A percentile compares a stretch with the other conserved stretches of the same genome.
Evolutionary conservation across 148 eudicot genomes (phyloP).

Genomic region (Nepenthes mirabilis): DNA sequence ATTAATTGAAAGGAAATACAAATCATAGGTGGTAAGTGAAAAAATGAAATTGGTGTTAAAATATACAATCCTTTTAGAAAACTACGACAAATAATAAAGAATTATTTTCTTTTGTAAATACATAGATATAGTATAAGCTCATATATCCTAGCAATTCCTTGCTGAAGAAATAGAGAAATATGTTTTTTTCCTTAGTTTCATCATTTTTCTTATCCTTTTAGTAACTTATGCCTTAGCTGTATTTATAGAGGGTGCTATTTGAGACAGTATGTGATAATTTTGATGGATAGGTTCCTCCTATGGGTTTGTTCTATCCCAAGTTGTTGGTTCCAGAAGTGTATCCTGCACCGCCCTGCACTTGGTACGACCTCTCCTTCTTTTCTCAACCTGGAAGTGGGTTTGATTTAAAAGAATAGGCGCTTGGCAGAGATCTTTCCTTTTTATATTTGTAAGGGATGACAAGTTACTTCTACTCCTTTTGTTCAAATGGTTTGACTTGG

Average conservation of each 20-base stretch:
- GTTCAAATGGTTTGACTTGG: conserved; percentile 1
- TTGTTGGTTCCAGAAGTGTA: conserved; percentile 92
- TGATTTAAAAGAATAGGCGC: neutral
- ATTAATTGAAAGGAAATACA: too few species aligned
- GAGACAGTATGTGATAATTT: conserved; percentile 6
- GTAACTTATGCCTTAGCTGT: too few species aligned
- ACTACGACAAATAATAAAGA: too few species aligned
- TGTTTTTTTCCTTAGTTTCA: too few species aligned
- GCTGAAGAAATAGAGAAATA: too few species aligned
- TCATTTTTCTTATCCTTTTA: too few species aligned
- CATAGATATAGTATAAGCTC: too few species aligned
- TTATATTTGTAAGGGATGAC: neutral
- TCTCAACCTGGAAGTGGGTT: neutral
- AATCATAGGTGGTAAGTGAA: too few species aligned
- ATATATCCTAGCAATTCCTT: too few species aligned
- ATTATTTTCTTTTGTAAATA: too few species aligned
- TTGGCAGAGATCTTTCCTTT: neutral
- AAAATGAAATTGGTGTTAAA: too few species aligned
- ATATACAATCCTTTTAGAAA: too few species aligned
- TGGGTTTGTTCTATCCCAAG: conserved; percentile 93
- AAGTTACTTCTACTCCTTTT: neutral
- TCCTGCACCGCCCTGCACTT: conserved; percentile 94
- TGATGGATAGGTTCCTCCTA: conserved; percentile 77
- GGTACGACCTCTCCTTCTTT: conserved; percentile 31
- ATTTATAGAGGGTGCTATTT: neutral